A percentile compares a stretch with the other conserved stretches of the same genome.
phyloP scores from a whole-genome alignment of 2,329 filamentous ascomycete genomes.

The Stagonosporopsis cucurbitacearum region DNA sequence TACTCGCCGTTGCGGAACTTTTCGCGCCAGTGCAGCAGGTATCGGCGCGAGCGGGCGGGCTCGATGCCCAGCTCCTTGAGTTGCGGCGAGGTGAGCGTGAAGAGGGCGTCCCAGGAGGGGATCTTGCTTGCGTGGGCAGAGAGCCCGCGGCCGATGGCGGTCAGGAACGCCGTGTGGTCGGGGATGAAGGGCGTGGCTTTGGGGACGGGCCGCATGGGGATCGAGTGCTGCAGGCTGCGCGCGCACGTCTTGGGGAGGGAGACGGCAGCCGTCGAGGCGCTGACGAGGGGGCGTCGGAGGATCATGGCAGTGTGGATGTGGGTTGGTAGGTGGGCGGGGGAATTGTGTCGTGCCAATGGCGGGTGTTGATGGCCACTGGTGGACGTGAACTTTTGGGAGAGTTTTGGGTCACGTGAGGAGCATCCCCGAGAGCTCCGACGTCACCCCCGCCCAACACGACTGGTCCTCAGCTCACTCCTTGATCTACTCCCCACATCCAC shows the following conservation, averaged over 20 bases:
- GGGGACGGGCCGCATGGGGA: conserved; percentile 61
- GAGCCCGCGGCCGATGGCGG: conserved; percentile 86
- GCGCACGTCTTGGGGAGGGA: conserved; percentile 38
- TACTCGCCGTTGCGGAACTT: conserved; percentile 79
- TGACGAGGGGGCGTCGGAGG: conserved; percentile 44
- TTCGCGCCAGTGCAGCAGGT: conserved; percentile 87
- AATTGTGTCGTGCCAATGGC: background rate
- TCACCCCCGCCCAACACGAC: background rate
- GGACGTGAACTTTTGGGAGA: conserved; percentile 36
- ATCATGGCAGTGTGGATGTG: conserved; percentile 39
- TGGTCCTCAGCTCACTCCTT: background rate
- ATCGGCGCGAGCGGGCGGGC: conserved; percentile 79
- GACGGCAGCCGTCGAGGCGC: conserved; percentile 31
- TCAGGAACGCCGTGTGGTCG: conserved; percentile 84
- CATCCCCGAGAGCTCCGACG: background rate
- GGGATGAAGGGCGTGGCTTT: conserved; percentile 84
- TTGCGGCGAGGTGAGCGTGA: conserved; percentile 78
- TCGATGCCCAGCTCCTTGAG: conserved; percentile 84
- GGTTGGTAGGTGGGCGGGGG: background rate
- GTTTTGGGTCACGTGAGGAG: conserved; percentile 3
- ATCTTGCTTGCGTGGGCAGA: conserved; percentile 85
- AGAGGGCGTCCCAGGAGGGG: conserved; percentile 87
- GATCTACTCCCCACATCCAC: background rate
- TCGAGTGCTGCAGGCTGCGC: conserved; percentile 50
- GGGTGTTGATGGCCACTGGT: background rate